A percentile compares a stretch with the other conserved stretches of the same genome.
Conservation (phyloP, 2,329 filamentous ascomycete species). For the Colletotrichum siamense region DNA sequence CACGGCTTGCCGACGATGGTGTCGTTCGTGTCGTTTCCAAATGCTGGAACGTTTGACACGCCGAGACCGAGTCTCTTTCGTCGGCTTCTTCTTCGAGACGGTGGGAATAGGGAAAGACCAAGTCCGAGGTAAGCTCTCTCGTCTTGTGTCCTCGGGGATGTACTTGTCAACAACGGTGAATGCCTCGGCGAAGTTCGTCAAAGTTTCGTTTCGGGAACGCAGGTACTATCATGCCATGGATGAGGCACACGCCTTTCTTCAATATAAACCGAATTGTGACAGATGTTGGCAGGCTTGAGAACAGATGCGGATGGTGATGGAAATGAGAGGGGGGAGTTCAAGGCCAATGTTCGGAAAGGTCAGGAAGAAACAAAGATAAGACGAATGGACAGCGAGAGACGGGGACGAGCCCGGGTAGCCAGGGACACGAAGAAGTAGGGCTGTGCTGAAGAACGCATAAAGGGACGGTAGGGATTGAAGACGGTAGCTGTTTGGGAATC, state of each 20-base stretch:
- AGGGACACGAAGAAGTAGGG: constrained; percentile 27
- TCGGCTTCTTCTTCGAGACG: constrained; percentile 3
- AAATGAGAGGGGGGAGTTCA: constrained; percentile 7
- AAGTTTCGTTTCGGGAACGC: constrained; percentile 26
- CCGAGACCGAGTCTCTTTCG: neutral
- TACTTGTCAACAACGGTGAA: neutral
- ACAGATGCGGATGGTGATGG: neutral
- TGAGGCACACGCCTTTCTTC: constrained; percentile 5
- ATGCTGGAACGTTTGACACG: neutral
- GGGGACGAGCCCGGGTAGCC: constrained; percentile 18
- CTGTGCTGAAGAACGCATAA: constrained; percentile 36
- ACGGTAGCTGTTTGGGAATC: constrained; percentile 32
- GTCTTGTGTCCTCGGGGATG: constrained; percentile 19
- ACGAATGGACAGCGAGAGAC: constrained; percentile 26
- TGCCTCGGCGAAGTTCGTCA: constrained; percentile 6
- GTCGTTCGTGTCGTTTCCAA: neutral
- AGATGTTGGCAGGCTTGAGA: neutral
- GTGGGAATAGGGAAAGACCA: constrained; percentile 20
- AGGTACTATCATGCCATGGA: constrained; percentile 21
- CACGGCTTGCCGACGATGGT: constrained; percentile 6
- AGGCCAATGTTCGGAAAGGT: constrained; percentile 17
- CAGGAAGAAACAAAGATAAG: constrained; percentile 31
- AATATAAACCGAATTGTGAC: constrained; percentile 11
- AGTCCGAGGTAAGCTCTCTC: constrained; percentile 24
- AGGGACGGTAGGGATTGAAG: constrained; percentile 33